phyloP scores from a whole-genome alignment of 1,139 yeast genomes.

The Candida smagusa region DNA sequence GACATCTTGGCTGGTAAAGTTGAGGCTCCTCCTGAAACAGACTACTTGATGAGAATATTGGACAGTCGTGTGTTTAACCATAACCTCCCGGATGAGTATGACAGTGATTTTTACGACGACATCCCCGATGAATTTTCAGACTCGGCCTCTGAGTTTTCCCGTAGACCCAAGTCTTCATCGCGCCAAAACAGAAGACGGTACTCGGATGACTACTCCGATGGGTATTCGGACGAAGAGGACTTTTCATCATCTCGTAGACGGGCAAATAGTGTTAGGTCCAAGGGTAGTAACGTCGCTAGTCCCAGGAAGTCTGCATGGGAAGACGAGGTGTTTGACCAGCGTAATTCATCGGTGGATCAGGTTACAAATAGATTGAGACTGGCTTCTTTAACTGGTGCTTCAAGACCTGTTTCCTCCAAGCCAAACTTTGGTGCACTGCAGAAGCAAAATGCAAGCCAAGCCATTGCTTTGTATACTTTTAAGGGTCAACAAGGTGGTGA shows the following conservation, averaged over 20 bases:
- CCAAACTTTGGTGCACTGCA: slow-evolving; percentile 48
- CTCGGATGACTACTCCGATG: slow-evolving; percentile 42
- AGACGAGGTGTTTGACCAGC: slow-evolving; percentile 71
- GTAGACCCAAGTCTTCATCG: slow-evolving; percentile 24
- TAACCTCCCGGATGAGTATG: slow-evolving; percentile 45
- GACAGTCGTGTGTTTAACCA: slow-evolving; percentile 82
- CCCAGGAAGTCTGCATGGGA: slow-evolving; percentile 60
- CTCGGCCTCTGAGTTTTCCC: slow-evolving; percentile 32
- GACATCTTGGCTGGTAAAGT: slow-evolving; percentile 79
- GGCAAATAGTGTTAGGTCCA: slow-evolving; percentile 11
- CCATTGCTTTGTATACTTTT: slow-evolving; percentile 84
- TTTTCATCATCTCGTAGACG: slow-evolving; percentile 17
- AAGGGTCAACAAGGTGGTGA: slow-evolving; percentile 92
- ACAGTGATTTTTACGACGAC: slow-evolving; percentile 64
- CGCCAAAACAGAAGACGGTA: slow-evolving; percentile 31
- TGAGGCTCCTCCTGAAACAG: slow-evolving; percentile 92
- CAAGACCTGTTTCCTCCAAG: slow-evolving; percentile 36
- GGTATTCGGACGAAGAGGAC: slow-evolving; percentile 22
- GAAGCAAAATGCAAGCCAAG: slow-evolving; percentile 61
- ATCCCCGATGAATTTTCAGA: slow-evolving; percentile 67
- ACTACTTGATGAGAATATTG: slow-evolving; percentile 79
- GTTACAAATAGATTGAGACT: slow-evolving; percentile 30
- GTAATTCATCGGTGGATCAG: slow-evolving; percentile 35
- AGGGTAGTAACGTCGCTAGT: slow-evolving; percentile 4
- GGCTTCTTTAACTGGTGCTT: slow-evolving; percentile 11